These are phyloP conservation scores for Dictyostelium citrinum DNA, from an alignment of 78 protist species.

Conservation along the genomic window DNA sequence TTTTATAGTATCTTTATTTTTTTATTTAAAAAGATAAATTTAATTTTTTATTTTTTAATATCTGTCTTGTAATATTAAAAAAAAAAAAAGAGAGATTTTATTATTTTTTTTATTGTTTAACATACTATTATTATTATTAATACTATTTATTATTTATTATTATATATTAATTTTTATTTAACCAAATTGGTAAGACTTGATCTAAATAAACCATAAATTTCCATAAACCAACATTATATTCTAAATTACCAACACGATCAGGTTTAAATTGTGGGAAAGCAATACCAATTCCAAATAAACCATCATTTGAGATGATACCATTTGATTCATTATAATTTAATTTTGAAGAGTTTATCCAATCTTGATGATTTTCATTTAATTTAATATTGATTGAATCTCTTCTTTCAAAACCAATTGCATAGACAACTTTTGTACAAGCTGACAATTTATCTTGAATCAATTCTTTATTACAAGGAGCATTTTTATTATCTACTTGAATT, in stretches of 20 bases:
- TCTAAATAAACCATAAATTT: conserved; percentile 1
- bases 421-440: not conserved
- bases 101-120: too few relatives aligned
- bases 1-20: too few relatives aligned
- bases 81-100: too few relatives aligned
- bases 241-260: not conserved
- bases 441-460: not conserved
- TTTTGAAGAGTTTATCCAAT: not conserved
- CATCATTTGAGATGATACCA: not conserved
- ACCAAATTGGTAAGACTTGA: not conserved
- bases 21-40: too few relatives aligned
- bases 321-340: not conserved
- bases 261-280: not conserved
- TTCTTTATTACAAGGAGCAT: not conserved
- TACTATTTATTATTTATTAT: not conserved
- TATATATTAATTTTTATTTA: not conserved
- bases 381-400: not conserved
- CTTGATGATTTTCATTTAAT: not conserved
- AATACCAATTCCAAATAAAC: not conserved
- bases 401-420: not conserved
- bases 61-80: too few relatives aligned
- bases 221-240: conserved; percentile 7
- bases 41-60: not conserved
- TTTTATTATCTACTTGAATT: not conserved
- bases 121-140: too few relatives aligned